Conservation (phyloP, 148 eudicot species). For the Rhododendron williamsianum region DNA sequence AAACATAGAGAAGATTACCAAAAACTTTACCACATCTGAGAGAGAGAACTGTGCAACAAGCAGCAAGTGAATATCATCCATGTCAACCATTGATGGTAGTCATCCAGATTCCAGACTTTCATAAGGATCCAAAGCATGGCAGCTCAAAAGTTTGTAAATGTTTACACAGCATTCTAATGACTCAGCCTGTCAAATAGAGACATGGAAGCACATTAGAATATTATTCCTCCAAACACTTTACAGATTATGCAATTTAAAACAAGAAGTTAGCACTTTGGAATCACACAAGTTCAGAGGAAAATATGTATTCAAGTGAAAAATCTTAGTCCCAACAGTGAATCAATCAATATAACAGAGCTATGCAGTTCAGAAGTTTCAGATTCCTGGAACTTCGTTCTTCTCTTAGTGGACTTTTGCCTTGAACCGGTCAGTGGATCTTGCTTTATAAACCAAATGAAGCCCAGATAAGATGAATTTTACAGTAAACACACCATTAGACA, state of each 20-base stretch:
- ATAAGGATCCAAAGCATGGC: constrained; percentile 1
- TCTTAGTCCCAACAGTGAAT: background rate
- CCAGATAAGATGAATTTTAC: background rate
- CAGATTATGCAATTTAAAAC: background rate
- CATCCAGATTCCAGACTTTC: background rate
- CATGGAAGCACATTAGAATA: background rate
- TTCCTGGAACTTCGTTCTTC: background rate
- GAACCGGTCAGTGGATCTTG: background rate
- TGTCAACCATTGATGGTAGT: background rate
- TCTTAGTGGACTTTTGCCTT: background rate
- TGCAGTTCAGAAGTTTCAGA: background rate
- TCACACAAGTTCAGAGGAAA: background rate
- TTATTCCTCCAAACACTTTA: background rate
- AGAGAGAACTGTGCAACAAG: background rate
- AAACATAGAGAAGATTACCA: constrained; percentile 1
- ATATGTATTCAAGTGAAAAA: background rate
- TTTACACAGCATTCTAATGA: background rate
- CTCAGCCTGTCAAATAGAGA: constrained; percentile 6
- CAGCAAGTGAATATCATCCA: background rate
- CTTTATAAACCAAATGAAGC: background rate
- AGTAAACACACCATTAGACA: background rate
- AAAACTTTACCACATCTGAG: background rate
- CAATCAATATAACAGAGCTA: background rate
- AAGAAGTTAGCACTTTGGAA: background rate
- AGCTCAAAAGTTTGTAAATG: background rate